phyloP scores from a whole-genome alignment of 1,139 yeast species.

The Pichia sp. region DNA sequence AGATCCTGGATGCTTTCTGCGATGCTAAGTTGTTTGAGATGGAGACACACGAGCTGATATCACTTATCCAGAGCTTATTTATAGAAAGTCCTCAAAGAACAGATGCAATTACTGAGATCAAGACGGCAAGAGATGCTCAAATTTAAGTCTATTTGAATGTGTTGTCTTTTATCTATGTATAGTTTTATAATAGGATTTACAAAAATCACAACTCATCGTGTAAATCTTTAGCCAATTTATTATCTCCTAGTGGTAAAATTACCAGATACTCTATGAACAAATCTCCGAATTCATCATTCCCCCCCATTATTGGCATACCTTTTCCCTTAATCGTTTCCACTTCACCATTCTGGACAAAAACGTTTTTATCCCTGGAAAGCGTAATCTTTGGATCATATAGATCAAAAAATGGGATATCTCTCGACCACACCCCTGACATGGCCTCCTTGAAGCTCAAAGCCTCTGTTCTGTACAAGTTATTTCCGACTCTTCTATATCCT shows the following conservation, averaged over 20 bases:
- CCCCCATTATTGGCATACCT: constrained; percentile 74
- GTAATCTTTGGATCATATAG: constrained; percentile 44
- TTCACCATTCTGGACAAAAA: constrained; percentile 57
- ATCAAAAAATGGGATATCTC: constrained; percentile 65
- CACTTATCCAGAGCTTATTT: constrained; percentile 58
- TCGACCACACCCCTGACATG: constrained; percentile 69
- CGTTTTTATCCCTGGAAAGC: constrained; percentile 48
- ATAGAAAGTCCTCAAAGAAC: constrained; percentile 67
- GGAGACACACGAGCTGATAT: constrained; percentile 59
- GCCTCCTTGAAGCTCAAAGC: constrained; percentile 71
- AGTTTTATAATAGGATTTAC: neutral
- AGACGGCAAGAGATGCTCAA: constrained; percentile 36
- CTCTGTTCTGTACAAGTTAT: constrained; percentile 76
- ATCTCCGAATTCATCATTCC: constrained; percentile 64
- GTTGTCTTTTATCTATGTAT: neutral
- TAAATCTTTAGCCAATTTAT: constrained; percentile 18
- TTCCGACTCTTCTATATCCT: constrained; percentile 82
- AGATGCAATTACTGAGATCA: constrained; percentile 57
- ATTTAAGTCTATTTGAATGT: neutral
- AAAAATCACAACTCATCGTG: constrained; percentile 28
- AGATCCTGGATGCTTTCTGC: constrained; percentile 66
- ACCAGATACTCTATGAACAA: constrained; percentile 46
- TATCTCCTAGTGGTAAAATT: constrained; percentile 27
- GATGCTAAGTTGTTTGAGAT: constrained; percentile 73
- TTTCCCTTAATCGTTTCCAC: constrained; percentile 63